These are phyloP conservation scores for Camellia sinensis DNA, from an alignment of 148 eudicot species.

Conservation along the genomic window DNA sequence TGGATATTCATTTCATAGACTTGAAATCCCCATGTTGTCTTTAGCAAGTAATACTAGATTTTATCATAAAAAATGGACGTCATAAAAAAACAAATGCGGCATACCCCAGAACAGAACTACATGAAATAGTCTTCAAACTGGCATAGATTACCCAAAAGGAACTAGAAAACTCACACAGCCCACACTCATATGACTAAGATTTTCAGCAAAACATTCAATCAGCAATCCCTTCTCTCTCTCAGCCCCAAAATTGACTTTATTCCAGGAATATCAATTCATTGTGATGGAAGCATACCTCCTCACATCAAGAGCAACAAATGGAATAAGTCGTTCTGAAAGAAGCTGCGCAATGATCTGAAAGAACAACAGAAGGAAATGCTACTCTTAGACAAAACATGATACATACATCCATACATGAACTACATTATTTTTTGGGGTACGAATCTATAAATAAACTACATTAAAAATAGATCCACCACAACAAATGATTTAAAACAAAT, in stretches of 20 bases:
- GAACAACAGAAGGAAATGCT: conserved; percentile 14
- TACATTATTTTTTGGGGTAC: too few relatives aligned
- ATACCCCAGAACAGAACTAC: background rate
- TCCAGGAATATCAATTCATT: background rate
- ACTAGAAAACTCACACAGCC: background rate
- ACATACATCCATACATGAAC: conserved; percentile 1
- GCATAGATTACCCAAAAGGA: background rate
- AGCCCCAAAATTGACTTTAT: background rate
- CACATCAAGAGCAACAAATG: conserved; percentile 99
- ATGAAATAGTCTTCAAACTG: conserved; percentile 4
- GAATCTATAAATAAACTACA: background rate
- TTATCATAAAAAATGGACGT: background rate
- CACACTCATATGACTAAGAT: background rate
- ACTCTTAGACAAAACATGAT: background rate
- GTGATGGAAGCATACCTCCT: conserved; percentile 55
- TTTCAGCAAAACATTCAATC: background rate
- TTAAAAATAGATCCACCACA: background rate
- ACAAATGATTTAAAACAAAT: background rate
- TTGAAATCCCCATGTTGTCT: background rate
- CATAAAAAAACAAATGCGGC: background rate
- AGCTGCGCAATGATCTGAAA: conserved; percentile 96
- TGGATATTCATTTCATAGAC: background rate
- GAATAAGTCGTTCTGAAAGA: conserved; percentile 92
- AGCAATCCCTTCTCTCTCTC: background rate
- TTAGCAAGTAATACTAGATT: background rate